A percentile compares a stretch with the other conserved stretches of the same genome.
phyloP scores from a whole-genome alignment of 306 rosid genomes.

The Alnus rubra region DNA sequence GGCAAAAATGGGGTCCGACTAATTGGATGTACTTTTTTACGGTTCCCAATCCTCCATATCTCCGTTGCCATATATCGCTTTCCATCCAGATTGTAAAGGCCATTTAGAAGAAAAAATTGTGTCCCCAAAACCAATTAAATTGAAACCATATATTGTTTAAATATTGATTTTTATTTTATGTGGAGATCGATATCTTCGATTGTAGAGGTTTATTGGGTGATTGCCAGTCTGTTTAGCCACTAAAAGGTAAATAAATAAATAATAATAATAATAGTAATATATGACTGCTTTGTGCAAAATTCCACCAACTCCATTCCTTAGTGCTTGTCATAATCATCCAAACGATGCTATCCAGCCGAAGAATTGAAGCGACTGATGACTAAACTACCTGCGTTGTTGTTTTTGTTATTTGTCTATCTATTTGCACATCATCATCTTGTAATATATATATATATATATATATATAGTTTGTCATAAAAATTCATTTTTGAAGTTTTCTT shows the following conservation, averaged over 20 bases:
- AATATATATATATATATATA: too few relatives aligned
- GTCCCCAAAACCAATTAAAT: constrained; percentile 8
- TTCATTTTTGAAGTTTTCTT: too few relatives aligned
- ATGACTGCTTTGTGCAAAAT: constrained; percentile 31
- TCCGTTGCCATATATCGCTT: constrained; percentile 22
- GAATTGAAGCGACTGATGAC: constrained; percentile 2
- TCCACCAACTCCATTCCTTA: constrained; percentile 35
- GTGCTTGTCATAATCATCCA: constrained; percentile 49
- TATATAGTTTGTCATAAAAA: too few relatives aligned
- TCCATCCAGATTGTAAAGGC: constrained; percentile 8
- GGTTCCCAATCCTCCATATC: constrained; percentile 19
- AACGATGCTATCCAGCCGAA: constrained; percentile 15
- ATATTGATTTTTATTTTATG: constrained; percentile 7
- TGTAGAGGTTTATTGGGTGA: constrained; percentile 16
- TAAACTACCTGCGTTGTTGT: neutral
- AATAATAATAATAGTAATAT: neutral
- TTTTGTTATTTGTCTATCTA: neutral
- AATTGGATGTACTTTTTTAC: constrained; percentile 30
- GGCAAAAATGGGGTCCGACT: constrained; percentile 34
- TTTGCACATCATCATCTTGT: neutral
- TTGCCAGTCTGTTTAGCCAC: constrained; percentile 16
- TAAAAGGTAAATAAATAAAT: too few relatives aligned
- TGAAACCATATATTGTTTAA: constrained; percentile 5
- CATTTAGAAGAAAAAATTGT: constrained; percentile 25
- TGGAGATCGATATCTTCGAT: neutral